phyloP scores from a whole-genome alignment of 768 basidiomycete species.

The Lactarius indigo region DNA sequence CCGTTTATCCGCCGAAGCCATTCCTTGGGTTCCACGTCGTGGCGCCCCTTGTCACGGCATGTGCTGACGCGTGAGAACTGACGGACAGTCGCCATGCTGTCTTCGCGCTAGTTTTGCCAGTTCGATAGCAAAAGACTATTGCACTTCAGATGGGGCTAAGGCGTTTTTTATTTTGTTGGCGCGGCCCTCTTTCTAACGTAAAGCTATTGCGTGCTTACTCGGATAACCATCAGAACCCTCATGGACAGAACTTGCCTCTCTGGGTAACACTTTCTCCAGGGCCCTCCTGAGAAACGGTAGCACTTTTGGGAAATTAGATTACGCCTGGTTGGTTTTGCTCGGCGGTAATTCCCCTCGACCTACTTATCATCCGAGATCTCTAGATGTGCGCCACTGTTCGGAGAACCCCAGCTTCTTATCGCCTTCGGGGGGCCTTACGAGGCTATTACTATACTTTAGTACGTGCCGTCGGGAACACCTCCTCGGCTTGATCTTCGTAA shows the following conservation, averaged over 20 bases:
- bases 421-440: constrained; percentile 21
- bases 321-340: constrained; percentile 2
- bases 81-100: constrained; percentile 15
- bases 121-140: constrained; percentile 24
- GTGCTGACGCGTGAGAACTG: constrained; percentile 21
- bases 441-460: constrained; percentile 19
- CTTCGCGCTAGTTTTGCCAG: constrained; percentile 24
- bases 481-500: constrained; percentile 10
- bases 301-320: constrained; percentile 11
- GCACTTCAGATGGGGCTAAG: constrained; percentile 20
- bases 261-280: constrained; percentile 18
- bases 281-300: constrained; percentile 17
- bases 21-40: constrained; percentile 22
- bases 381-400: constrained; percentile 19
- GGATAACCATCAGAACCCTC: constrained; percentile 27
- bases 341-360: constrained; percentile 15
- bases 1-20: constrained; percentile 24
- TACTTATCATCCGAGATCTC: constrained; percentile 20
- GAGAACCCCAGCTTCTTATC: constrained; percentile 23
- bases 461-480: constrained; percentile 14
- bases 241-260: constrained; percentile 17
- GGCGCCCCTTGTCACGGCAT: constrained; percentile 23
- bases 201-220: constrained; percentile 11
- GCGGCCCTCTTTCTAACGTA: constrained; percentile 23
- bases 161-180: constrained; percentile 17